Evolutionary conservation across 1,139 yeast species (phyloP), one percentile per base, ranked within the genome.

Genomic region (Zygosaccharomyces sapae): DNA sequence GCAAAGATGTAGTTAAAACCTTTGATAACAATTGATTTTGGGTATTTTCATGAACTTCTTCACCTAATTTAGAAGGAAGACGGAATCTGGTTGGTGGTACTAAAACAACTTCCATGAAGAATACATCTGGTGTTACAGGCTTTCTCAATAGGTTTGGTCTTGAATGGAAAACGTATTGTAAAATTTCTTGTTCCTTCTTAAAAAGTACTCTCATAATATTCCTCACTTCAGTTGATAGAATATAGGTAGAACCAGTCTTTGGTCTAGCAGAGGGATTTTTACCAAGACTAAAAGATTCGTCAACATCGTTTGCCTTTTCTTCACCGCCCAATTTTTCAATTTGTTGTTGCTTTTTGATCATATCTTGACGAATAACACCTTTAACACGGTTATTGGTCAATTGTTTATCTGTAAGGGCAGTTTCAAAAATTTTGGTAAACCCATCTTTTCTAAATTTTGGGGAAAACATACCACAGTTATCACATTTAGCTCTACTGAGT

Each of bases 51-150:
- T 92, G 98, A 53, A 92, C 80, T 66, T 88, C 96, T 50, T 92
- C 98, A 48, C 98, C 98, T 50, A 94, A 75, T 67, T 90, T 90
- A n/a, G 96, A 85, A 12, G 98, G 98, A 56, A 92, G 77, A 69
- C 99, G 79, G 74, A 92, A 94, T 68, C 97, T 78, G 3, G 98
- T 94, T 43, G 98, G 94, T 31, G 99, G 98, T 33, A 94, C 97
- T 45, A 89, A 84, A 50, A 94, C 72, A 4, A 88, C 80, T 57
- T 86, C 90, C 58, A 88, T 76, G 72, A 94, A 94, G 69, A 92
- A 94, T 75, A 88, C 78, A 62, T 92, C 96, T n/a, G 96, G 85
- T 34, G 77, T 71, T 9, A 86, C 79, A 16, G 55, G 55, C 29
- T 73, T 75, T 37, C 69, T 74, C 24, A 70, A 68, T 4, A 73